Percentiles rank a stretch among this genome's conserved stretches.
phyloP scores from a whole-genome alignment of 75 land plant genomes.

The Larix kaempferi region DNA sequence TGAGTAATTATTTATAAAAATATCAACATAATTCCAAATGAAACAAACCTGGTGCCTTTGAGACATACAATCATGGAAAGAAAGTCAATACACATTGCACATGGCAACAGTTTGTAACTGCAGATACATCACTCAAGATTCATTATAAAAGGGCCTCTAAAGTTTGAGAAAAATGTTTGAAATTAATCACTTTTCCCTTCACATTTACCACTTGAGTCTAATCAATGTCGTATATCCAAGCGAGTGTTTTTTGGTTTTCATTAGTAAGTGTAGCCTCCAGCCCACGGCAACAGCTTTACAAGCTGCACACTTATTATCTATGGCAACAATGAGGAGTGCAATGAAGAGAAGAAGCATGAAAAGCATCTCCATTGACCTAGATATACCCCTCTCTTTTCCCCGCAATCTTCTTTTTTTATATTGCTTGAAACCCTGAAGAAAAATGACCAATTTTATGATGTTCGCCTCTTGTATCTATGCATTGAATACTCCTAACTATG shows the following conservation, averaged over 20 bases:
- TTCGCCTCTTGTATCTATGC: too few species aligned
- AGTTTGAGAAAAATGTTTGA: conserved; percentile 51
- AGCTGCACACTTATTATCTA: conserved; percentile 69
- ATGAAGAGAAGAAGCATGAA: not conserved
- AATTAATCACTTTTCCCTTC: conserved; percentile 94
- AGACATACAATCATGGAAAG: not conserved
- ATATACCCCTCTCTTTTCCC: too few species aligned
- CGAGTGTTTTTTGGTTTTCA: conserved; percentile 91
- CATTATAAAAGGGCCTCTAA: not conserved
- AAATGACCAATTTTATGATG: too few species aligned
- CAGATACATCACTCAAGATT: not conserved
- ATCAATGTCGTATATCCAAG: conserved; percentile 85
- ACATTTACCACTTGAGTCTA: conserved; percentile 92
- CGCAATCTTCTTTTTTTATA: too few species aligned
- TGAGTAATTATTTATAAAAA: not conserved
- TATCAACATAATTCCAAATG: too few species aligned
- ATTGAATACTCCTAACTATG: too few species aligned
- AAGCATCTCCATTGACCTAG: too few species aligned
- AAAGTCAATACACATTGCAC: not conserved
- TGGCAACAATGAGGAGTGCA: not conserved
- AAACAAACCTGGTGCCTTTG: not conserved
- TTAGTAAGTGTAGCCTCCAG: too few species aligned
- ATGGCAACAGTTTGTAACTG: not conserved
- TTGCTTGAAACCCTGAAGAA: too few species aligned
- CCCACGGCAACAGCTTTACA: conserved; percentile 73